A percentile compares a stretch with the other conserved stretches of the same genome.
Evolutionary conservation across 495 filamentous ascomycete genomes (phyloP).

Genomic region (Chaetomium fimeti): DNA sequence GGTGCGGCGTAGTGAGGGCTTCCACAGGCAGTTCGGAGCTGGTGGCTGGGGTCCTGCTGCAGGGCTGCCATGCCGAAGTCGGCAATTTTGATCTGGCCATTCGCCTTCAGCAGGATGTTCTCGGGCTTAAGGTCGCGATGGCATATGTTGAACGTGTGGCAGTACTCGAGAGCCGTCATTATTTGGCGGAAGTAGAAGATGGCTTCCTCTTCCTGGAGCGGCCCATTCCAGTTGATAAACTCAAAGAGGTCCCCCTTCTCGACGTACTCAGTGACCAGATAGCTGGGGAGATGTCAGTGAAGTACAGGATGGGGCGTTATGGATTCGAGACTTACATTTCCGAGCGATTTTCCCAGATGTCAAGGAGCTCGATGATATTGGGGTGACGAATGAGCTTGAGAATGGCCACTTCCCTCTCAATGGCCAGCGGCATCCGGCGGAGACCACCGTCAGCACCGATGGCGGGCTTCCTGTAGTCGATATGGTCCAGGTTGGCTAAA

Average conservation of each 20-base stretch:
- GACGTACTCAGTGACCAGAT: slow-evolving; percentile 94
- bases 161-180: slow-evolving; percentile 85
- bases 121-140: slow-evolving; percentile 97
- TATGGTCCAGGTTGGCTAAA: slow-evolving; percentile 66
- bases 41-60: slow-evolving; percentile 68
- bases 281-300: slow-evolving; percentile 55
- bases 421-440: slow-evolving; percentile 73
- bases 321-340: slow-evolving; percentile 68
- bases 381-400: slow-evolving; percentile 95
- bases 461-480: slow-evolving; percentile 46
- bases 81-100: slow-evolving; percentile 79
- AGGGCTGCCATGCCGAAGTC: slow-evolving; percentile 98
- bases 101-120: slow-evolving; percentile 80
- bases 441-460: slow-evolving; percentile 46
- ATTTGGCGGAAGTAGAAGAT: slow-evolving; percentile 89
- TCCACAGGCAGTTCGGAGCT: slow-evolving; percentile 84
- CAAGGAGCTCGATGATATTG: slow-evolving; percentile 85
- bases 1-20: slow-evolving; percentile 96
- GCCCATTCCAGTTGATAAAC: slow-evolving; percentile 66
- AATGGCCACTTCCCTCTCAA: slow-evolving; percentile 91
- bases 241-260: slow-evolving; percentile 88
- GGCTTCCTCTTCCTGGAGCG: slow-evolving; percentile 72
- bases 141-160: slow-evolving; percentile 89
- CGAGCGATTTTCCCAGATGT: slow-evolving; percentile 93
- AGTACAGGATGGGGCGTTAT: not conserved